Base-by-base conservation (phyloP, 2,329 filamentous ascomycete species). In the Xylariaceae sp. region DNA sequence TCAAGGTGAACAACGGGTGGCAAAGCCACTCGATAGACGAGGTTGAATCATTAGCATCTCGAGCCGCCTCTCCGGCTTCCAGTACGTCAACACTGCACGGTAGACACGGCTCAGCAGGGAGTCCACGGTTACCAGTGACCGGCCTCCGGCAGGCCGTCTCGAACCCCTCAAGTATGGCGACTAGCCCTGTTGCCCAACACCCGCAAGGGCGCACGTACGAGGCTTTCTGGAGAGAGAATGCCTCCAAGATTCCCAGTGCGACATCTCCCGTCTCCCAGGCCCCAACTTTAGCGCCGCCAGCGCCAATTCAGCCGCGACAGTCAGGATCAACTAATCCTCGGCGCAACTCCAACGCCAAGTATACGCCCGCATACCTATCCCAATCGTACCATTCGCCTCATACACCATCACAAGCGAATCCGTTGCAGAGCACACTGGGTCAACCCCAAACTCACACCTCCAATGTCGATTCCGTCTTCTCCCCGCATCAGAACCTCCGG, bases 1-100 rank as follows among this genome's bases (percentile, higher is more conserved):
- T 95, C 67, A 96, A 96, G 71, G 88, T 96, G 39, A 89, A 90
- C 68, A 85, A 95, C 67, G 90, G 89, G 54, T 94, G 91, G 87
- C 88, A 95, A 71, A 80, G 85, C 47, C 84, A 87, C 59, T 84
- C 84, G 16, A 83, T 94, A 54, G 85, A 87, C 51, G 88, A 92
- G 70, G 81, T 92, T 29, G 89, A 92, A 71, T 83, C 81, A 44
- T 73, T 89, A 39, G 83, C 88, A 9, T 89, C 88, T 1, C 84
- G 87, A 50, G 80, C 79, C 54, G 80, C 77, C 18, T 89, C 86
- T 1, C 83, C 85, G 22, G 74, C 78, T 32, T 78, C 86, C 46
- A 80, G 79, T 69, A 74, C 77, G 53, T 79, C 83, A 26, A 79
- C 81, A 51, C 63, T 83, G 59, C 73, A 81, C 62, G 71, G 76